Percentiles rank a stretch among this genome's conserved stretches.
Conservation (phyloP, 2,329 filamentous ascomycete species). For the Blastomyces parvus region DNA sequence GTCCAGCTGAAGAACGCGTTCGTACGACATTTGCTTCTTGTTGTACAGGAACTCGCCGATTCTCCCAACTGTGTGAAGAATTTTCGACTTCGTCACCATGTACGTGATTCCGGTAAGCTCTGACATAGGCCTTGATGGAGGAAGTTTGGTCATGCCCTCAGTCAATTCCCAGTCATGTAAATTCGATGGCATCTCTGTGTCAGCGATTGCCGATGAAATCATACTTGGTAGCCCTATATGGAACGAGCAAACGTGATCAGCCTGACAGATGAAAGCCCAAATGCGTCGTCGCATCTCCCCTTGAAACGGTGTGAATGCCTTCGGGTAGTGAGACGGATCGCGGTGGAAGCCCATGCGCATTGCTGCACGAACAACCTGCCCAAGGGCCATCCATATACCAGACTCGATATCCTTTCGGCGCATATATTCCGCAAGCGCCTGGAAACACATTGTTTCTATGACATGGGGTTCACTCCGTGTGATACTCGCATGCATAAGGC, state of each 20-base stretch:
- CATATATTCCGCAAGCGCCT: slow-evolving; percentile 18
- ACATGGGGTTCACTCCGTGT: slow-evolving; percentile 20
- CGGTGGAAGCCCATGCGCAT: slow-evolving; percentile 36
- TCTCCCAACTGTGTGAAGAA: slow-evolving; percentile 13
- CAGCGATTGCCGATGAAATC: slow-evolving; percentile 29
- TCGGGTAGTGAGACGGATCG: slow-evolving; percentile 28
- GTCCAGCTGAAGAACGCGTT: slow-evolving; percentile 18
- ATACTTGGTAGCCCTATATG: slow-evolving; percentile 29
- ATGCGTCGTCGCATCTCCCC: slow-evolving; percentile 29
- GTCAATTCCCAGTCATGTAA: slow-evolving; percentile 34
- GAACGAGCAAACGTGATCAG: slow-evolving; percentile 23
- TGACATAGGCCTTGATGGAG: slow-evolving; percentile 21
- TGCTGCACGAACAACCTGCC: slow-evolving; percentile 22
- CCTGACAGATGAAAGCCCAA: slow-evolving; percentile 27
- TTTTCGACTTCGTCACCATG: slow-evolving; percentile 9
- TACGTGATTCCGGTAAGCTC: slow-evolving; percentile 19
- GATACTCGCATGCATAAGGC: slow-evolving; percentile 22
- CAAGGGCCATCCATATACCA: slow-evolving; percentile 23
- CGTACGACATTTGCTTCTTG: slow-evolving; percentile 13
- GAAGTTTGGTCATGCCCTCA: slow-evolving; percentile 25
- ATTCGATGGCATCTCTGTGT: slow-evolving; percentile 33
- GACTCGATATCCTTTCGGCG: slow-evolving; percentile 17
- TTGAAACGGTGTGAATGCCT: slow-evolving; percentile 26
- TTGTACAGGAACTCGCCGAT: slow-evolving; percentile 14
- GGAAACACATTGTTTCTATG: slow-evolving; percentile 23